phyloP scores from a whole-genome alignment of 225 moss, liverwort and hornwort genomes.

The Polytrichum formosum region DNA sequence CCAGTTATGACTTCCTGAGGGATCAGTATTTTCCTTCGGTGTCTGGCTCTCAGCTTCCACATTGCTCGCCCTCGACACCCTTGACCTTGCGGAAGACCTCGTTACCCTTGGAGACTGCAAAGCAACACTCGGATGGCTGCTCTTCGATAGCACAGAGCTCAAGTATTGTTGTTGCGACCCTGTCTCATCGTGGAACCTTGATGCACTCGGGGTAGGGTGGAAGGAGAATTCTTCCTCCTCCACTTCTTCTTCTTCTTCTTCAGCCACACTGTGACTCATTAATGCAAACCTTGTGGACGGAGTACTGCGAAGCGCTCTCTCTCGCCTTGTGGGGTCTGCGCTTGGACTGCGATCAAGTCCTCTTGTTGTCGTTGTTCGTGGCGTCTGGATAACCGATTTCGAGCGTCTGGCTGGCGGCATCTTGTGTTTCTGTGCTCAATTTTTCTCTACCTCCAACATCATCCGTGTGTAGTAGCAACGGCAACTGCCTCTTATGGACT shows the following conservation, averaged over 20 bases:
- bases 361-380: background rate
- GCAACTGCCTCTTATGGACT: too few relatives aligned
- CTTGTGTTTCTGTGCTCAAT: background rate
- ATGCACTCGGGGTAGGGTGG: background rate
- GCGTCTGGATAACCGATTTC: constrained; percentile 2
- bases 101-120: constrained; percentile 1
- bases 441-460: too few relatives aligned
- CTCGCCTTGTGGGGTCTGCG: background rate
- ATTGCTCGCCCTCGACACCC: background rate
- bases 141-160: background rate
- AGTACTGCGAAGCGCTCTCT: background rate
- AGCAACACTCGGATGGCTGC: background rate
- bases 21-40: background rate
- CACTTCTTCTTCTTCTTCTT: background rate
- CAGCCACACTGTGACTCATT: background rate
- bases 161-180: background rate
- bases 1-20: background rate
- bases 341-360: background rate
- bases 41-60: background rate
- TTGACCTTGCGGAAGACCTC: constrained; percentile 1
- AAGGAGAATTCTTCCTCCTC: constrained; percentile 4
- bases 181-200: background rate
- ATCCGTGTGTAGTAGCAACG: too few relatives aligned
- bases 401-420: constrained; percentile 1
- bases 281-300: background rate